Conservation (phyloP, 164 flowering plant genomes). For the Vitis labrusca region DNA sequence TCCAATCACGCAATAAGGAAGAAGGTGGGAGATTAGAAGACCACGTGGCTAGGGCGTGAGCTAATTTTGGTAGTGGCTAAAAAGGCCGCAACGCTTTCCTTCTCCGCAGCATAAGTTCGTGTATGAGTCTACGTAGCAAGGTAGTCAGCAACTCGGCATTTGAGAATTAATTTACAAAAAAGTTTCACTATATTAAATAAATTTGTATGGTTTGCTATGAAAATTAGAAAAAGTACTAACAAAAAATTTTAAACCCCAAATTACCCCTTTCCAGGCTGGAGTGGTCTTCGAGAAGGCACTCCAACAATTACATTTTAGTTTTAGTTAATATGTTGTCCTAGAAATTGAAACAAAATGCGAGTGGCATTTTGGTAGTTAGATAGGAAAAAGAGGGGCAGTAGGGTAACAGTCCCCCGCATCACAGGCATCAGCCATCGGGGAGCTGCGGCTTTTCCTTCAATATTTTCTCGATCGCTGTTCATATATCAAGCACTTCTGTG, state of each 20-base stretch:
- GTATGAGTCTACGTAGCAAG: not conserved
- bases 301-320: too few species aligned
- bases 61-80: not conserved
- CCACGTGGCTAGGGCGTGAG: not conserved
- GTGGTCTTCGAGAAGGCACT: too few species aligned
- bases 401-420: not conserved
- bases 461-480: too few species aligned
- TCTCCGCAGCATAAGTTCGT: not conserved
- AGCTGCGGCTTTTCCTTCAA: too few species aligned
- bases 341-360: not conserved
- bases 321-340: too few species aligned
- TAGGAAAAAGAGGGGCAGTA: not conserved
- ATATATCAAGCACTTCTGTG: not conserved
- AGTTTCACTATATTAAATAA: too few species aligned
- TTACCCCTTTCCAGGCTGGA: too few species aligned
- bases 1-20: not conserved
- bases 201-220: too few species aligned
- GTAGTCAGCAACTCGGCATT: not conserved
- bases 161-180: too few species aligned
- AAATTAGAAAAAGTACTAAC: too few species aligned
- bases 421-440: too few species aligned
- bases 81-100: not conserved
- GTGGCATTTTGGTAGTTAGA: not conserved
- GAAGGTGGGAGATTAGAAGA: not conserved
- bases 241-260: too few species aligned